These are phyloP conservation scores for Diospyros kaki DNA, from an alignment of 148 eudicot species.

Conservation along the genomic window DNA sequence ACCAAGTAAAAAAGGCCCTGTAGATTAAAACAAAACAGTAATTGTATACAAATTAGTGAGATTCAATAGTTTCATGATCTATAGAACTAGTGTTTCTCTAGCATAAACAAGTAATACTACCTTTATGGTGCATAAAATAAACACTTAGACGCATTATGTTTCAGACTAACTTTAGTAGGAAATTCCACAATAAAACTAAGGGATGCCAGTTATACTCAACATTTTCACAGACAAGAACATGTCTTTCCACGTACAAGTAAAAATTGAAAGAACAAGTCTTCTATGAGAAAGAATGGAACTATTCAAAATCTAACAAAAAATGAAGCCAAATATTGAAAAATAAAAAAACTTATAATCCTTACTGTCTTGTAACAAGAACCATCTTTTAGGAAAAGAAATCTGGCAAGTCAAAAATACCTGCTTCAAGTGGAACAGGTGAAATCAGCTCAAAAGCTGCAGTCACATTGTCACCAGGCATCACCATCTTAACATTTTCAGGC, in stretches of 20 bases:
- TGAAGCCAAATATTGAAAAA: background rate
- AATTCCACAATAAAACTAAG: background rate
- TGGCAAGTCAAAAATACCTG: constrained; percentile 37
- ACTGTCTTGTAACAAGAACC: constrained; percentile 5
- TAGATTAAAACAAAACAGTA: no score
- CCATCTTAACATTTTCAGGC: background rate
- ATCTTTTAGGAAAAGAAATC: background rate
- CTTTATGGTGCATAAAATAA: background rate
- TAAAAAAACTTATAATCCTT: background rate
- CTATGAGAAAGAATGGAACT: background rate
- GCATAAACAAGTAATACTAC: background rate
- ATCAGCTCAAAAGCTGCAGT: constrained; percentile 34
- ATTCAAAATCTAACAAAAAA: background rate
- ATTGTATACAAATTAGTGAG: background rate
- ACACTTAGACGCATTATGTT: background rate
- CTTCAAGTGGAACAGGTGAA: constrained; percentile 58
- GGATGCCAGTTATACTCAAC: background rate
- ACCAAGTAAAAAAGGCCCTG: background rate
- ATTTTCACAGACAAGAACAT: no score
- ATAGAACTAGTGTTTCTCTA: background rate
- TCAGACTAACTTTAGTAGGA: no score
- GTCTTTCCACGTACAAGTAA: no score
- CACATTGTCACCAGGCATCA: constrained; percentile 35
- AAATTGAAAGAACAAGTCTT: no score
- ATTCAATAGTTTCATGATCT: background rate